A percentile compares a stretch with the other conserved stretches of the same genome.
Conservation (phyloP, 2,329 filamentous ascomycete genomes). For the Epichloe brachyelytri region DNA sequence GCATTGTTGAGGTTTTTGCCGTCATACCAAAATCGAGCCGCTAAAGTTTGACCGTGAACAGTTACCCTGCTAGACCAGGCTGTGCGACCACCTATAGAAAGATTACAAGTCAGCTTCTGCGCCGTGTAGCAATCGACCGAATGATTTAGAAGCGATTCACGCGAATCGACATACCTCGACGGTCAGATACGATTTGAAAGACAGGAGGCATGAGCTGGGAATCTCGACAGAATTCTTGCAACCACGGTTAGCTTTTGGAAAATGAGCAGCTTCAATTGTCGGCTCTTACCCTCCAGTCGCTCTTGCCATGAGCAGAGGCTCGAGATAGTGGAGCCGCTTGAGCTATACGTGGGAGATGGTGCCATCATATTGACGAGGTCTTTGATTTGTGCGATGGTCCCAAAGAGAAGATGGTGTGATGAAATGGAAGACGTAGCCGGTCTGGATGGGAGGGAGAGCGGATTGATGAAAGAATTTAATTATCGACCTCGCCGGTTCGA, state of each 20-base stretch:
- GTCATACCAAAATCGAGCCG: constrained; percentile 86
- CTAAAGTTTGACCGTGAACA: constrained; percentile 50
- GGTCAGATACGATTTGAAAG: constrained; percentile 62
- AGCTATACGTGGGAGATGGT: constrained; percentile 14
- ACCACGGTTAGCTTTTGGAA: neutral
- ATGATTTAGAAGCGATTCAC: neutral
- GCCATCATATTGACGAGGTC: constrained; percentile 9
- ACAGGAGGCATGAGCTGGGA: constrained; percentile 40
- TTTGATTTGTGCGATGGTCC: neutral
- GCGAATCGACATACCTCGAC: constrained; percentile 43
- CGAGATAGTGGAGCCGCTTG: constrained; percentile 10
- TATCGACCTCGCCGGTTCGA: neutral
- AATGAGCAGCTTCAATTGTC: neutral
- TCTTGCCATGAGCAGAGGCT: constrained; percentile 36
- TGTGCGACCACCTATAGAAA: constrained; percentile 60
- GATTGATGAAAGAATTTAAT: neutral
- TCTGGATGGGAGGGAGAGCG: neutral
- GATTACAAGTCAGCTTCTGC: neutral
- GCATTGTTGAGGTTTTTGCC: constrained; percentile 79
- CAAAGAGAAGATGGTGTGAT: neutral
- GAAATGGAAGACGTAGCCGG: neutral
- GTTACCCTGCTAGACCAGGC: constrained; percentile 77
- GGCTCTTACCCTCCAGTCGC: constrained; percentile 36
- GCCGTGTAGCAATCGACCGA: neutral
- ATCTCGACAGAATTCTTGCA: constrained; percentile 43